Evolutionary conservation across 208 protist species (phyloP).

Genomic region (Novymonas esmeraldas): DNA sequence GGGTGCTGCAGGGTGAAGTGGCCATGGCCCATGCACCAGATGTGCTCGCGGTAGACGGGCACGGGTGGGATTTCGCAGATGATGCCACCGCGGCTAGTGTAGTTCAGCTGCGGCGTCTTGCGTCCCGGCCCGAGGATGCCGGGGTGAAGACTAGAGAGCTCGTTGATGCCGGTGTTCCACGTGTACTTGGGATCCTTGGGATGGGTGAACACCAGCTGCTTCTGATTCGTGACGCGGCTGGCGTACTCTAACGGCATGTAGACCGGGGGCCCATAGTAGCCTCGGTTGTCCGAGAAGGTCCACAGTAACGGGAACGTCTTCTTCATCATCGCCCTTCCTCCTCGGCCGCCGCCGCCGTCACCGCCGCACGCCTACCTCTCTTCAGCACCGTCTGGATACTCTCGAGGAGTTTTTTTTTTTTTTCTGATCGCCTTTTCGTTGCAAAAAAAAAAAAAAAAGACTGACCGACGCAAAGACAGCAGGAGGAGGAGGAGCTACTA

Average conservation of each 20-base stretch:
- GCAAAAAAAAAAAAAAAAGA: neutral
- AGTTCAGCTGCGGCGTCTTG: conserved; percentile 83
- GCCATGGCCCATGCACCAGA: conserved; percentile 89
- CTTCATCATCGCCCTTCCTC: conserved; percentile 44
- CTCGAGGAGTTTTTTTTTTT: no score
- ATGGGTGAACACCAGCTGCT: conserved; percentile 81
- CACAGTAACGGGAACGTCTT: conserved; percentile 47
- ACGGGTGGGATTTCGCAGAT: conserved; percentile 89
- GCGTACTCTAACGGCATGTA: conserved; percentile 90
- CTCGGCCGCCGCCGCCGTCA: neutral
- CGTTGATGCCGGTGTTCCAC: conserved; percentile 80
- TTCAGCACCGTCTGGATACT: no score
- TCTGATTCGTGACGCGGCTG: conserved; percentile 81
- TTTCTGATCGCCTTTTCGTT: no score
- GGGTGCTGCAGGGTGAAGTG: conserved; percentile 86
- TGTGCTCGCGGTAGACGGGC: conserved; percentile 81
- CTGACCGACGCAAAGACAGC: neutral
- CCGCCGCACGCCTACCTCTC: no score
- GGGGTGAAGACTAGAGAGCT: conserved; percentile 73
- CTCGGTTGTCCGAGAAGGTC: conserved; percentile 79
- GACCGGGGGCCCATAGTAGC: conserved; percentile 84
- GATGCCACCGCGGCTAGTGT: conserved; percentile 79
- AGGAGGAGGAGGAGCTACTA: no score
- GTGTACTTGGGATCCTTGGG: conserved; percentile 87
- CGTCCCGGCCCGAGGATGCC: conserved; percentile 78